These are phyloP conservation scores for Balakata baccata DNA, from an alignment of 345 rosid species.

Conservation along the genomic window DNA sequence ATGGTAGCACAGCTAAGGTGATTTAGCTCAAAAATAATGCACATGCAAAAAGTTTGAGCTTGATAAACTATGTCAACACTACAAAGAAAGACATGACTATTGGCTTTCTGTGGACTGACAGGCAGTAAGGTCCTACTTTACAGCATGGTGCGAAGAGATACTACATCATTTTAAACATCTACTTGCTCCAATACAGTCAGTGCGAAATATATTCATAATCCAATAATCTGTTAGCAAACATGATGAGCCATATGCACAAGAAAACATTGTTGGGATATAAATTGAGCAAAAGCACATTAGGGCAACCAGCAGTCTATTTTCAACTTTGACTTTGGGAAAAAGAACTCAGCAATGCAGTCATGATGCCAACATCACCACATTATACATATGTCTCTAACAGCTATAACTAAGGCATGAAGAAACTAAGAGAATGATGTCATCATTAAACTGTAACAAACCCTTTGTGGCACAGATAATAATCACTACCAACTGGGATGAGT, in stretches of 20 bases:
- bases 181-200: neutral
- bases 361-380: neutral
- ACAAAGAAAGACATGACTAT: neutral
- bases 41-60: neutral
- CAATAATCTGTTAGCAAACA: neutral
- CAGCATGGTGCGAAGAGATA: neutral
- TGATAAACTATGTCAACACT: neutral
- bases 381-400: neutral
- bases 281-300: neutral
- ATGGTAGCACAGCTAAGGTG: neutral
- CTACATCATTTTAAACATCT: neutral
- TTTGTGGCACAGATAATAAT: neutral
- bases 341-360: neutral
- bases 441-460: neutral
- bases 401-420: neutral
- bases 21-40: neutral
- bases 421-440: neutral
- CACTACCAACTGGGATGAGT: neutral
- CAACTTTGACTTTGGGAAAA: neutral
- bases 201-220: neutral
- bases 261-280: neutral
- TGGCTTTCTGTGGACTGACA: neutral
- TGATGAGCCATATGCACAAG: neutral
- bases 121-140: neutral
- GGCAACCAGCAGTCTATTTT: neutral